A percentile compares a stretch with the other conserved stretches of the same genome.
phyloP scores from a whole-genome alignment of 805 yeast species.

The Wickerhamomyces bisporus region DNA sequence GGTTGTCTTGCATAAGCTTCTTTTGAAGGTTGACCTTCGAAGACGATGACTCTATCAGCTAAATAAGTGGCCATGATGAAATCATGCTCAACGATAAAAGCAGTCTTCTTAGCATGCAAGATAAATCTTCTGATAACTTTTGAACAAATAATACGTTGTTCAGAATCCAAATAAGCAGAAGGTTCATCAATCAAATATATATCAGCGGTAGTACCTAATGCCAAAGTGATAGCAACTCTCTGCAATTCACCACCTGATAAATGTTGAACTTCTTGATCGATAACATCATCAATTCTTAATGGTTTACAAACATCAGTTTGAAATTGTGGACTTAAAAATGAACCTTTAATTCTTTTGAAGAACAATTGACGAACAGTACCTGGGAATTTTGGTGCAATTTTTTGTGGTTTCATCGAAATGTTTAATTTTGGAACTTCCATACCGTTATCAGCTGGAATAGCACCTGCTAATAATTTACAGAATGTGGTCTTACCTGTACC shows the following conservation, averaged over 20 bases:
- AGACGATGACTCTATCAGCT: conserved; percentile 98
- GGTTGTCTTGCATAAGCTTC: conserved; percentile 84
- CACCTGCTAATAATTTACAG: conserved; percentile 94
- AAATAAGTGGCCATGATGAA: conserved; percentile 99
- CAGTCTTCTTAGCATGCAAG: conserved; percentile 94
- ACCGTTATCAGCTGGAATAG: conserved; percentile 80
- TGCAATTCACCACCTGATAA: conserved; percentile 99
- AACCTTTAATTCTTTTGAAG: conserved; percentile 91
- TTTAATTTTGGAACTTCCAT: conserved; percentile 78
- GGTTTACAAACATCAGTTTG: conserved; percentile 98
- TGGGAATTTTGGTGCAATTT: conserved; percentile 96
- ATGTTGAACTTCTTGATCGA: conserved; percentile 96
- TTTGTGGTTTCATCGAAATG: conserved; percentile 98
- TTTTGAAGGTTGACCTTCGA: conserved; percentile 91
- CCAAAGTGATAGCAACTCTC: conserved; percentile 95
- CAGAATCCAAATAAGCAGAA: conserved; percentile 97
- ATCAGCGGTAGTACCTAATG: conserved; percentile 93
- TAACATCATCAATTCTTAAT: conserved; percentile 83
- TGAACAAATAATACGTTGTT: conserved; percentile 98
- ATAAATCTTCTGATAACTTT: conserved; percentile 97
- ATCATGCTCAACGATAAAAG: conserved; percentile 99
- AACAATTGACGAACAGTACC: conserved; percentile 98
- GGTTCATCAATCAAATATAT: conserved; percentile 98
- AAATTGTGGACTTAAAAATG: conserved; percentile 94
- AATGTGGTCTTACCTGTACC: conserved; percentile 99